These are phyloP conservation scores for Daldinia decipiens DNA, from an alignment of 495 filamentous ascomycete genomes.

Conservation along the genomic window DNA sequence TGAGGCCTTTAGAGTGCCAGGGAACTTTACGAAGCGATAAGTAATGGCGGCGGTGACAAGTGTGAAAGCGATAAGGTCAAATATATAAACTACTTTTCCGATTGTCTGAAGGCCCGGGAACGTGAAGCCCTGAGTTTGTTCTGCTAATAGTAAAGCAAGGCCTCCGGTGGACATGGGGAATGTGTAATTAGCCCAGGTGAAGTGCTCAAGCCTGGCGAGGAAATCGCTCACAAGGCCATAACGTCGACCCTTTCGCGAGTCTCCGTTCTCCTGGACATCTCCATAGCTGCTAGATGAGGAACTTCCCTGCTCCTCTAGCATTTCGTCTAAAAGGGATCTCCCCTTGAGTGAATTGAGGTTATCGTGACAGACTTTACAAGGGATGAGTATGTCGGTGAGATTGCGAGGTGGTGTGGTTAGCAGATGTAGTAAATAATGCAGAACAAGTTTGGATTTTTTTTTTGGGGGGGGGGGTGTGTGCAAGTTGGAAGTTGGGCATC, in stretches of 20 bases:
- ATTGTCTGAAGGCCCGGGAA: constrained; percentile 63
- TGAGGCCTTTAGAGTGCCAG: constrained; percentile 62
- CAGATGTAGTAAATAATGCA: not conserved
- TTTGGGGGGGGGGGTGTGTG: too few species aligned
- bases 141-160: constrained; percentile 68
- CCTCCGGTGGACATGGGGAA: constrained; percentile 72
- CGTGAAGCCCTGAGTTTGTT: constrained; percentile 66
- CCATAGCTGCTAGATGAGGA: constrained; percentile 38
- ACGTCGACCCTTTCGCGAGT: constrained; percentile 16
- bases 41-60: constrained; percentile 62
- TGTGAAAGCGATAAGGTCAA: constrained; percentile 70
- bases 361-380: not conserved
- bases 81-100: constrained; percentile 68
- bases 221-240: constrained; percentile 41
- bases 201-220: constrained; percentile 65
- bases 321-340: constrained; percentile 16
- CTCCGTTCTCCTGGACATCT: constrained; percentile 23
- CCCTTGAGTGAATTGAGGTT: not conserved
- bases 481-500: constrained; percentile 18
- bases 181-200: constrained; percentile 80
- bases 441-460: not conserved
- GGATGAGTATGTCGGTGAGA: constrained; percentile 10
- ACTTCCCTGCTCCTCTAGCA: constrained; percentile 26
- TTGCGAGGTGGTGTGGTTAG: constrained; percentile 11
- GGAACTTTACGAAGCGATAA: constrained; percentile 66